Conservation (phyloP, 345 rosid species). For the Sonneratia caseolaris region DNA sequence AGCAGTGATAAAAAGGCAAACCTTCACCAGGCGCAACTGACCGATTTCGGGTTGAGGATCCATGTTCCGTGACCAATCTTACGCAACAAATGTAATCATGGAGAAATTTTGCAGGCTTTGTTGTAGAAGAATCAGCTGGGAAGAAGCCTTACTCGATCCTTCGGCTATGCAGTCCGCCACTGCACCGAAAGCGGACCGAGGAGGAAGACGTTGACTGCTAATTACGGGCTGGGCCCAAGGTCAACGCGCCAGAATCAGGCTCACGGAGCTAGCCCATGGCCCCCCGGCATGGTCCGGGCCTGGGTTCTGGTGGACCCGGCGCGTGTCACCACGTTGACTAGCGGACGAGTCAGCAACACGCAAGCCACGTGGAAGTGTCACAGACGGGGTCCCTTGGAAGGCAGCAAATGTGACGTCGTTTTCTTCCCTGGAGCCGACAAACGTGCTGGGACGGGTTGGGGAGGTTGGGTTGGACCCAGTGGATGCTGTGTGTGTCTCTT, state of each 20-base stretch:
- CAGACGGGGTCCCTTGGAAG: not conserved
- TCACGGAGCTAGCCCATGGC: not conserved
- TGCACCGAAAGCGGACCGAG: too few relatives aligned
- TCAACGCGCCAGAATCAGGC: not conserved
- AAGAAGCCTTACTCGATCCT: too few relatives aligned
- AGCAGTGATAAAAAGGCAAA: too few relatives aligned
- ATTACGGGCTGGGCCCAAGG: not conserved
- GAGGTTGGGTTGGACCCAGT: not conserved
- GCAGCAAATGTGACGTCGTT: not conserved
- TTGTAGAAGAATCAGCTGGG: too few relatives aligned
- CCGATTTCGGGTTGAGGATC: conserved; percentile 70
- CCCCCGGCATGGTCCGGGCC: not conserved
- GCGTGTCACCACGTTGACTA: not conserved
- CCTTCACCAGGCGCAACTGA: conserved; percentile 11
- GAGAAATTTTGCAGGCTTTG: too few relatives aligned
- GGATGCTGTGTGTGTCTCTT: not conserved
- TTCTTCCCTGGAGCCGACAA: not conserved
- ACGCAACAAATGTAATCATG: too few relatives aligned
- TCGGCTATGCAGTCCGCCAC: too few relatives aligned
- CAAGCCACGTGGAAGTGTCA: not conserved
- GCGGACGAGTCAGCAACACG: not conserved
- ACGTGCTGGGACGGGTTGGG: not conserved
- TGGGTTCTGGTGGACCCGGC: not conserved
- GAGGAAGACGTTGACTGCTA: too few relatives aligned
- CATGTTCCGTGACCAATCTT: conserved; percentile 18